Evolutionary conservation across 768 basidiomycete genomes (phyloP).

Genomic region (Suillus subluteus): DNA sequence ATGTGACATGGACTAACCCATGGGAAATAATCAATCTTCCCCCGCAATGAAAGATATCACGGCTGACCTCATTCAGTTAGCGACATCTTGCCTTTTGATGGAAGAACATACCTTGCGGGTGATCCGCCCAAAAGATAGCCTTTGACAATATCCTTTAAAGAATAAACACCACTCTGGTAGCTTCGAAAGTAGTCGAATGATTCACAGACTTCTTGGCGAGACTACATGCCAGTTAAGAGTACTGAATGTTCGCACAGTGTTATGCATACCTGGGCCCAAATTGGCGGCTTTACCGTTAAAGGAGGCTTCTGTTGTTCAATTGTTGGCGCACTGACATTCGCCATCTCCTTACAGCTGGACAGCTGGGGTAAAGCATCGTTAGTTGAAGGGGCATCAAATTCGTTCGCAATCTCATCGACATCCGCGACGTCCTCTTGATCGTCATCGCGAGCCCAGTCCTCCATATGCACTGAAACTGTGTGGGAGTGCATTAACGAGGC

Average conservation of each 20-base stretch:
- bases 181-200: slow-evolving; percentile 66
- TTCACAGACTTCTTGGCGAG: slow-evolving; percentile 86
- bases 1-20: slow-evolving; percentile 52
- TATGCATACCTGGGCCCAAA: slow-evolving; percentile 48
- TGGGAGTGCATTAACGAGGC: slow-evolving; percentile 12
- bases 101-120: slow-evolving; percentile 56
- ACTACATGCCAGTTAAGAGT: slow-evolving; percentile 43
- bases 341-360: not conserved
- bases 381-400: slow-evolving; percentile 16
- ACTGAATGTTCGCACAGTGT: not conserved
- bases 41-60: slow-evolving; percentile 64
- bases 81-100: no score
- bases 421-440: slow-evolving; percentile 24
- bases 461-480: not conserved
- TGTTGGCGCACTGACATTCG: not conserved
- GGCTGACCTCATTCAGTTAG: slow-evolving; percentile 42
- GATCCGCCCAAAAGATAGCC: slow-evolving; percentile 80
- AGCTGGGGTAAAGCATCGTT: slow-evolving; percentile 21
- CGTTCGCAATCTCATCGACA: slow-evolving; percentile 1
- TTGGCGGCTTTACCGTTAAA: slow-evolving; percentile 36
- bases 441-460: slow-evolving; percentile 31
- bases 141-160: slow-evolving; percentile 56
- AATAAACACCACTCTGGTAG: slow-evolving; percentile 84
- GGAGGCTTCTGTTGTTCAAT: slow-evolving; percentile 22
- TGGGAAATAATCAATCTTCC: slow-evolving; percentile 83